These are phyloP conservation scores for Xylariaceae sp. DNA, from an alignment of 2,329 filamentous ascomycete genomes.

Conservation along the genomic window DNA sequence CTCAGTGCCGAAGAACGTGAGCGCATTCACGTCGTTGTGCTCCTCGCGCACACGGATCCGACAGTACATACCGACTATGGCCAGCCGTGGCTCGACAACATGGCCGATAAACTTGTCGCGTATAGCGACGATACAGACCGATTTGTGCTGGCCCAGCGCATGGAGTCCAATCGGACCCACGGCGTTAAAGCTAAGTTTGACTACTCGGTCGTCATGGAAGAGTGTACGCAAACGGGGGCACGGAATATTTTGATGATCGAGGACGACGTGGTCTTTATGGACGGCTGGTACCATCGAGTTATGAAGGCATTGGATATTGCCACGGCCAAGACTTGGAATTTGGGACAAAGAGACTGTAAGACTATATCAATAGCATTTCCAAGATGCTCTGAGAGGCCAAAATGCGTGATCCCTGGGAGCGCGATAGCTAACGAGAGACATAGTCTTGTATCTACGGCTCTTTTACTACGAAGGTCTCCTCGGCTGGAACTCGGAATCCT, in stretches of 20 bases:
- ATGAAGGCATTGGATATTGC: conserved; percentile 18
- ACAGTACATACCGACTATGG: conserved; percentile 17
- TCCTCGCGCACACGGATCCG: conserved; percentile 25
- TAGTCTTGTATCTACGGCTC: conserved; percentile 28
- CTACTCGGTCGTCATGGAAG: conserved; percentile 24
- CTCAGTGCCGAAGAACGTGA: conserved; percentile 15
- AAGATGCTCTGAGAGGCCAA: not conserved
- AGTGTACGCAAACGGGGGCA: conserved; percentile 21
- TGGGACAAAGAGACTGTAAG: conserved; percentile 19
- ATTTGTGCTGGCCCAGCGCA: not conserved
- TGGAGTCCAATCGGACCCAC: conserved; percentile 11
- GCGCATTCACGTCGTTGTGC: conserved; percentile 19
- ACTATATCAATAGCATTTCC: not conserved
- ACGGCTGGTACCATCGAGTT: conserved; percentile 25
- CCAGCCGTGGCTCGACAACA: conserved; percentile 21
- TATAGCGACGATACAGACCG: conserved; percentile 18
- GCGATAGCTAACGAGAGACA: not conserved
- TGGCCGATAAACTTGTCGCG: conserved; percentile 22
- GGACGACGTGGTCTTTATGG: conserved; percentile 28
- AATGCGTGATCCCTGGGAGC: not conserved
- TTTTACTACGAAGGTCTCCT: conserved; percentile 29
- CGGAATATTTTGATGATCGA: conserved; percentile 25
- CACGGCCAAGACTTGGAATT: conserved; percentile 16
- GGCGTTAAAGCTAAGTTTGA: conserved; percentile 22
- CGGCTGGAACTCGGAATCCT: conserved; percentile 28